Evolutionary conservation across 139 green algal species (phyloP).

Genomic region (Chlorella sp.): DNA sequence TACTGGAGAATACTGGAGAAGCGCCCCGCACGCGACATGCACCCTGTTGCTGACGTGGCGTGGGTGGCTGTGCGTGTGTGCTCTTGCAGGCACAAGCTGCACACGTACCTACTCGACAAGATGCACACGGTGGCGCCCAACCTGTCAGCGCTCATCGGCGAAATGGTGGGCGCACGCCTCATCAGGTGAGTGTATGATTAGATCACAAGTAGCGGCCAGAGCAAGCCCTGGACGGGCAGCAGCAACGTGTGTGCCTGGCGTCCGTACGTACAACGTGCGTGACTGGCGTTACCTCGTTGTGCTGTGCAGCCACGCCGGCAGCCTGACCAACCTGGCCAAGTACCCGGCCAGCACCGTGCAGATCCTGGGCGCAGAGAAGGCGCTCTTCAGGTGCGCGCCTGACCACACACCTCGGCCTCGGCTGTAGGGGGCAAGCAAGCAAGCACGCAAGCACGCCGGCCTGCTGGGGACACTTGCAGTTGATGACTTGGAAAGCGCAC

Average conservation of each 20-base stretch:
- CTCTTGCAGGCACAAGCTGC: constrained; percentile 39
- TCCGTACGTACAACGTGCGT: no score
- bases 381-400: constrained; percentile 92
- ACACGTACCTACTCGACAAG: constrained; percentile 75
- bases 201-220: no score
- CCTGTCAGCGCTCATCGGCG: constrained; percentile 91
- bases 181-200: no score
- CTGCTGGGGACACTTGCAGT: no score
- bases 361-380: constrained; percentile 99
- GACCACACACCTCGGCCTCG: no score
- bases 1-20: not conserved
- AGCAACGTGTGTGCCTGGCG: no score
- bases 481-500: no score
- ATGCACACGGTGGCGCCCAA: constrained; percentile 95
- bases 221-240: no score
- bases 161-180: constrained; percentile 92
- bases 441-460: no score
- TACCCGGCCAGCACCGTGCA: constrained; percentile 97
- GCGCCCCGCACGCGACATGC: not conserved
- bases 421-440: no score
- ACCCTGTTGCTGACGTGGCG: not conserved
- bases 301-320: constrained; percentile 64
- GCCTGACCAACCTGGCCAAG: constrained; percentile 96
- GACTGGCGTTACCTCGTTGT: no score
- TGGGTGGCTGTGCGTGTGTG: not conserved